Conservation (phyloP, 768 basidiomycete genomes). For the Lentinula raphanica region DNA sequence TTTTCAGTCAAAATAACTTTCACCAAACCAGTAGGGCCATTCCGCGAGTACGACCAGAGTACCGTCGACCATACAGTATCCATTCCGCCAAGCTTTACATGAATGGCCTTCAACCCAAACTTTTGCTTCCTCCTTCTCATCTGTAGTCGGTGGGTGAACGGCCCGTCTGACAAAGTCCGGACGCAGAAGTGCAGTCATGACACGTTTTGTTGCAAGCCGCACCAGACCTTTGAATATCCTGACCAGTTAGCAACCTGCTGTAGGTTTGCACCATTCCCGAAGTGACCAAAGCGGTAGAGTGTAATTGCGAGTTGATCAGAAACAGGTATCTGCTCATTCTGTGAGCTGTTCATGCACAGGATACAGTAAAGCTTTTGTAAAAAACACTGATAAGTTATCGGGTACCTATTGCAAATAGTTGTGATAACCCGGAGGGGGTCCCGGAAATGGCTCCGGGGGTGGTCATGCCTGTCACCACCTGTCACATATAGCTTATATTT, state of each 20-base stretch:
- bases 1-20: conserved; percentile 30
- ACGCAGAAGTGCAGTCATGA: conserved; percentile 17
- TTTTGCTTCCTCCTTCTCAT: conserved; percentile 30
- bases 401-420: too few relatives aligned
- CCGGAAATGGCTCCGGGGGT: too few relatives aligned
- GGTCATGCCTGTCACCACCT: too few relatives aligned
- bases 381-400: too few relatives aligned
- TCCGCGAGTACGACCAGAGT: conserved; percentile 13
- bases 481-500: too few relatives aligned
- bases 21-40: conserved; percentile 21
- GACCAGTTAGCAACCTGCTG: conserved; percentile 14
- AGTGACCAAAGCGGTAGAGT: conserved; percentile 17
- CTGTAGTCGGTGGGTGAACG: conserved; percentile 20
- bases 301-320: conserved; percentile 18
- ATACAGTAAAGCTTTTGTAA: too few relatives aligned
- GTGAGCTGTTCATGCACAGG: too few relatives aligned
- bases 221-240: conserved; percentile 25
- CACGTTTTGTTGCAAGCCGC: conserved; percentile 20
- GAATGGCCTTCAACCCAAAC: conserved; percentile 28
- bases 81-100: conserved; percentile 28
- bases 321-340: conserved; percentile 19
- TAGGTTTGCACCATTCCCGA: conserved; percentile 16
- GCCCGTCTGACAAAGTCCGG: conserved; percentile 27
- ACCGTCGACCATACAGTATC: conserved; percentile 30
- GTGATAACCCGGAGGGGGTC: too few relatives aligned